phyloP scores from a whole-genome alignment of 192 early-diverging fungal genomes.

The Umbelopsis ramanniana region DNA sequence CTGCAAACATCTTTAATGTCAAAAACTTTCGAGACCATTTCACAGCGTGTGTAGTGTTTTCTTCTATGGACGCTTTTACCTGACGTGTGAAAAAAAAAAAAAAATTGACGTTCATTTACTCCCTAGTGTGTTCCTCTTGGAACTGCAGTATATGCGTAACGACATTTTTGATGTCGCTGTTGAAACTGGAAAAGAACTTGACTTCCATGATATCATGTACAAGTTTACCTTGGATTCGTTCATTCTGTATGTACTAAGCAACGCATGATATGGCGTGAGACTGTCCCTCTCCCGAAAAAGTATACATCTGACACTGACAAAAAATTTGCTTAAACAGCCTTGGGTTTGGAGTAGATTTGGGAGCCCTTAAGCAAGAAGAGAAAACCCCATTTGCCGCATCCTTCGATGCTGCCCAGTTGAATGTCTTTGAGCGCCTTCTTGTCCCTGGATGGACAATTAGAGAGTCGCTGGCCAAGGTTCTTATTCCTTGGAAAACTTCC shows the following conservation, averaged over 20 bases:
- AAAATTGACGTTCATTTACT: not conserved
- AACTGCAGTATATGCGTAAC: slow-evolving; percentile 22
- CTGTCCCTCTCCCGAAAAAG: too few species aligned
- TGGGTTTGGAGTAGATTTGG: slow-evolving; percentile 49
- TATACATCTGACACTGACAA: not conserved
- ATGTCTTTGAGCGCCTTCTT: slow-evolving; percentile 24
- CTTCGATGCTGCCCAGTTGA: slow-evolving; percentile 51
- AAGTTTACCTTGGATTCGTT: slow-evolving; percentile 52
- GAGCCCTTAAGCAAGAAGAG: slow-evolving; percentile 40
- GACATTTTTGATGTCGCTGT: slow-evolving; percentile 35
- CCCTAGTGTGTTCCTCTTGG: slow-evolving; percentile 30
- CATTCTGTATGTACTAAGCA: slow-evolving; percentile 33
- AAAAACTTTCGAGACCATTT: slow-evolving; percentile 46
- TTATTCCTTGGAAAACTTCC: slow-evolving; percentile 16
- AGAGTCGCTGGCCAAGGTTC: not conserved
- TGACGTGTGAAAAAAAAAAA: not conserved
- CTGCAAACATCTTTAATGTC: slow-evolving; percentile 42
- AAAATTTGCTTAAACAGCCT: not conserved
- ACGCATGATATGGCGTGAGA: too few species aligned
- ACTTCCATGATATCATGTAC: slow-evolving; percentile 49
- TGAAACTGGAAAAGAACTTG: slow-evolving; percentile 35
- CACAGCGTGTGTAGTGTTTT: slow-evolving; percentile 28
- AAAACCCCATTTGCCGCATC: slow-evolving; percentile 47
- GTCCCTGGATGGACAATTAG: not conserved
- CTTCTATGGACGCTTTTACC: not conserved